Base-by-base conservation (phyloP, 805 yeast genomes). In the Saccharomycopsis synnaedendra region DNA sequence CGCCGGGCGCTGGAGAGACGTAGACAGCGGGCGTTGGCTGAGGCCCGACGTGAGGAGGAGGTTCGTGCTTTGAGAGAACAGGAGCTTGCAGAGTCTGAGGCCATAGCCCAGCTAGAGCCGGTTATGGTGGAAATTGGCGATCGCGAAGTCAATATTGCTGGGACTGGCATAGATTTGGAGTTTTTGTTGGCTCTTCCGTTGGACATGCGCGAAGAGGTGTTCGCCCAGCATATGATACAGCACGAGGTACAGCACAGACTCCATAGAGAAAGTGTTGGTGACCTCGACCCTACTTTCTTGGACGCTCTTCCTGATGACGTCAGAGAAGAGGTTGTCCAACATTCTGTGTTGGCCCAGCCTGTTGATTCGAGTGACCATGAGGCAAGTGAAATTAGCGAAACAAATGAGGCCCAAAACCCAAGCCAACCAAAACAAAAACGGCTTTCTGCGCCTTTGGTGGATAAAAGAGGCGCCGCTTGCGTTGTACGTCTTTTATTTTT, bases 131-230 rank as follows among this genome's bases (percentile, higher is more conserved):
- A 69, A 8, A 82, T 89, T 54, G 88, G 87, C 39, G 94, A 83
- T 29, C 64, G 81, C 31, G 79, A 80, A 44, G 88, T 89, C 35
- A 94, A 89, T 59, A 84, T 89, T 36, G 75, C 89, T 39, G 95
- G 93, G 0, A 80, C 95, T 3, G 96, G 85, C 47, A 86, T 89
- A 50, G 97, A 89, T 64, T 95, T 95, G 0, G 90, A 85, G 55
- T 89, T 87, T 60, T 69, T 89, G 51, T 83, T 82, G 56, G 96
- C 96, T 0, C 70, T 89, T 36, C 97, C 97, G 0, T 95, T 86
- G 41, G 93, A 85, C 46, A 84, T 89, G 85, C 70, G 96, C 44
- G 95, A 87, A 53, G 96, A 89, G 58, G 97, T 88, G 0, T 80
- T 85, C 58, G 77, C 89, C 0, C 90, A 87, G 53, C 95, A 88